Base-by-base conservation (phyloP, 2,329 filamentous ascomycete species). In the Pyrenophora teres region DNA sequence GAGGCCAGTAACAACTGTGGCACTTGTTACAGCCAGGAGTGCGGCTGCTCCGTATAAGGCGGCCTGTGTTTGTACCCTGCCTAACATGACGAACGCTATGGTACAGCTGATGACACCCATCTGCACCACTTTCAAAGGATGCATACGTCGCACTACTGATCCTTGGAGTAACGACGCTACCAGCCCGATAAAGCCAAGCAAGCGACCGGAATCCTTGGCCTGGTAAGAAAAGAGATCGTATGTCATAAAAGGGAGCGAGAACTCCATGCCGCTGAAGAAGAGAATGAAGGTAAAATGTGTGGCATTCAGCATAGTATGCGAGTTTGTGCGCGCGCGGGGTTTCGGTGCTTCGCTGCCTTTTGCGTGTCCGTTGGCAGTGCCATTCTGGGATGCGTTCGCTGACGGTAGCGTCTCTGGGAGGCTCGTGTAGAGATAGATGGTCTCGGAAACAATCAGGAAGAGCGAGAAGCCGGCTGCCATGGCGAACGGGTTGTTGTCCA, bases 261-360 rank as follows among this genome's bases (percentile, higher is more conserved):
- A 97, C 72, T 99, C 94, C 88, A 99, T 93, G 54, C 94, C 94
- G 2, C 91, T 96, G 77, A 99, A 99, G 76, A 96, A 96, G 10
- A 99, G 85, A 53, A 99, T 86, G 74, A 99, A 99, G 40, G 87
- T 77, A 68, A 97, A 88, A 74, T 99, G 94, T 0, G 90, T 87
- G 1, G 87, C 76, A 71, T 97, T 97, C 40, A 99, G 85, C 10
- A 96, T 72, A 25, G 84, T 76, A 62, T 94, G 91, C 3, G 88
- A 91, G 75, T 97, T 97, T 3, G 90, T 96, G 51, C 88, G 81
- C 2, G 57, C 60, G 44, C 47, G 65, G 1, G 61, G 65, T 42
- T 61, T 63, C 23, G 52, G 62, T 32, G 64, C 45, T 23, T 50
- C 44, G 32, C 9, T 57, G 19, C 15, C 59, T 57, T 63, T 56